Evolutionary conservation across 352 stramenopile species (phyloP), one percentile per base, ranked within the genome.

Genomic region (Globisporangium parvum): DNA sequence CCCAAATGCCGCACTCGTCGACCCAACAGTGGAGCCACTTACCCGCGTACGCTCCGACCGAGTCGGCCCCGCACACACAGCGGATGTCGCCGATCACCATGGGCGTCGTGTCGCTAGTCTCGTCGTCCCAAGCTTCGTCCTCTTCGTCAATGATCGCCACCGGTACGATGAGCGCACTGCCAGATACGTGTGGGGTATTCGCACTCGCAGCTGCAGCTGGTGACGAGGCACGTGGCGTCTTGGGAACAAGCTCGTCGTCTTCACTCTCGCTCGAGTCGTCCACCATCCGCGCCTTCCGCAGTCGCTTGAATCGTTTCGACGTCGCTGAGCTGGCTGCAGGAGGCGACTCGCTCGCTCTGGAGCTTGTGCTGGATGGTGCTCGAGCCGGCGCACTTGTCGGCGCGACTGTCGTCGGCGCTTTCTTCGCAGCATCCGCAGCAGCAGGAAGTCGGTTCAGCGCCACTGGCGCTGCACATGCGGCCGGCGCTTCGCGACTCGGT

Each of bases 11-110:
- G 28, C 82, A 92, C 26, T 83, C 71, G 39, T 80, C 66, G 21
- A 77, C 77, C 53, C 67, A 79, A 58, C 82, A 92, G 60, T 87
- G 75, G 4, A 90, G 23, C 82, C 82, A 92, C 31, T 74, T 70
- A 0, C 82, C 82, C 6, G 66, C 63, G 51, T 92, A 92, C 9
- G 59, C 51, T 2, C 65, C 71, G 14, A 86, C 69, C 20, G 62
- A 69, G 12, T 62, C 71, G 33, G 67, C 66, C 9, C 77, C 77
- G 28, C 82, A 92, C 1, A 67, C 50, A 55, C 82, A 92, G 39
- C 62, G 69, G 60, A 90, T 87, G 15, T 78, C 63, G 23, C 70
- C 75, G 24, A 74, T 60, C n/a, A 75, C 53, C 33, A 59, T 50
- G 8, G 46, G 47, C 6, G 18, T 5, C 1, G 0, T 28, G 21